Evolutionary conservation across 176 grass and related monocot genomes (phyloP).

Genomic region (Avena eriantha): DNA sequence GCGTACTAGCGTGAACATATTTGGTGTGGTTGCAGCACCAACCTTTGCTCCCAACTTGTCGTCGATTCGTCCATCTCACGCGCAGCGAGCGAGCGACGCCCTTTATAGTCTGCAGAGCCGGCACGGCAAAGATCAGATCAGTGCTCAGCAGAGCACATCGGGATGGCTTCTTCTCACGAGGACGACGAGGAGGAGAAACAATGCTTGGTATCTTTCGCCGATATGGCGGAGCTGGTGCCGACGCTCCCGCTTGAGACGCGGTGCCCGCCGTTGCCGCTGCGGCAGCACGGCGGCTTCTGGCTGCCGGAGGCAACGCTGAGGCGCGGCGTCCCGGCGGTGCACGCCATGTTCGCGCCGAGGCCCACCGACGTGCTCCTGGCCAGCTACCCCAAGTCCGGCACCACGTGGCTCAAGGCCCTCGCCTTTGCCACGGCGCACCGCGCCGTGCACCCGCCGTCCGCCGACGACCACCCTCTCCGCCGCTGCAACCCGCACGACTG

Average conservation of each 20-base stretch:
- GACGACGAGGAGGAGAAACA: no score
- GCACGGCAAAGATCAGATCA: no score
- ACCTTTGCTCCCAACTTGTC: no score
- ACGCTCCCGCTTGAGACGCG: neutral
- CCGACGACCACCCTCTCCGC: neutral
- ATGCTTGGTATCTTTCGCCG: neutral
- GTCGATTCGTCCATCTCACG: no score
- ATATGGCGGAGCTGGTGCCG: neutral
- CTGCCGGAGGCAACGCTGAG: neutral
- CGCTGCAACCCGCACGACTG: slow-evolving; percentile 9
- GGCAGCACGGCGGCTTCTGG: neutral
- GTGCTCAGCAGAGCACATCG: no score
- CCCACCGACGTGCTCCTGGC: slow-evolving; percentile 46
- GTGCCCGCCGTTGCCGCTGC: neutral
- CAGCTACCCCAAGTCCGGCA: slow-evolving; percentile 53
- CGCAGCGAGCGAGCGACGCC: no score
- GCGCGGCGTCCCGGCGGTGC: neutral
- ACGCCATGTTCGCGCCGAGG: neutral
- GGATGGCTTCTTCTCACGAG: no score
- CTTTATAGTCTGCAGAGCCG: no score
- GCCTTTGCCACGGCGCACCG: neutral
- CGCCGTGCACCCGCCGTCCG: neutral
- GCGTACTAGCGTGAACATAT: no score
- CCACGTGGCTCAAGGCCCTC: slow-evolving; percentile 32
- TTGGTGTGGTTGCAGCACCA: no score